Conservation (phyloP, 139 green algal species). For the Coelastrella sp. region DNA sequence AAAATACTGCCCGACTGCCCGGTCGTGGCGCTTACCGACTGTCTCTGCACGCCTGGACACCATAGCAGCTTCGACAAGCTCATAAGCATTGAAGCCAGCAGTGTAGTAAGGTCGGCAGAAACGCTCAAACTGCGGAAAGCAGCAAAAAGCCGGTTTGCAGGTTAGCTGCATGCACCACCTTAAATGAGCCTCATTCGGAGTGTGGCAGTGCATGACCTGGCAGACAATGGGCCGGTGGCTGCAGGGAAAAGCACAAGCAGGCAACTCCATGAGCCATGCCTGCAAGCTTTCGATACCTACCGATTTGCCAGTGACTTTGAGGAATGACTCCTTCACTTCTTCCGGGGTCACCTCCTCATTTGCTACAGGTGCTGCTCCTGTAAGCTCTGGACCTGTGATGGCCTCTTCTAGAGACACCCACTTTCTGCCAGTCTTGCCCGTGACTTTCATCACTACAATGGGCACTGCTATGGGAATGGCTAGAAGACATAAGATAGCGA, state of each 20-base stretch:
- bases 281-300: neutral
- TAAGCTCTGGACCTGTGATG: slow-evolving; percentile 30
- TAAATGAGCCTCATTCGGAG: too few relatives aligned
- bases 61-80: slow-evolving; percentile 53
- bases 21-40: slow-evolving; percentile 12
- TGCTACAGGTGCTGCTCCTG: neutral
- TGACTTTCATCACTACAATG: slow-evolving; percentile 47
- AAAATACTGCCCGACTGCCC: too few relatives aligned
- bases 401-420: slow-evolving; percentile 24
- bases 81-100: slow-evolving; percentile 72
- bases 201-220: too few relatives aligned
- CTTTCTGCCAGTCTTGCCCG: slow-evolving; percentile 40
- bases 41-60: slow-evolving; percentile 48
- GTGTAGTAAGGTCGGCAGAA: slow-evolving; percentile 75
- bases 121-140: slow-evolving; percentile 59
- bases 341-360: slow-evolving; percentile 35
- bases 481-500: slow-evolving; percentile 34
- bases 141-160: neutral
- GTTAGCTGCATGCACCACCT: neutral
- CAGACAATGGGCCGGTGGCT: neutral
- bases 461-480: slow-evolving; percentile 47
- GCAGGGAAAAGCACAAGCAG: neutral
- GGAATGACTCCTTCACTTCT: slow-evolving; percentile 40
- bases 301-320: slow-evolving; percentile 38
- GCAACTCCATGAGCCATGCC: neutral